Percentiles rank a stretch among this genome's conserved stretches.
Conservation (phyloP, 2,329 filamentous ascomycete species). For the Paramyrothecium roridum region DNA sequence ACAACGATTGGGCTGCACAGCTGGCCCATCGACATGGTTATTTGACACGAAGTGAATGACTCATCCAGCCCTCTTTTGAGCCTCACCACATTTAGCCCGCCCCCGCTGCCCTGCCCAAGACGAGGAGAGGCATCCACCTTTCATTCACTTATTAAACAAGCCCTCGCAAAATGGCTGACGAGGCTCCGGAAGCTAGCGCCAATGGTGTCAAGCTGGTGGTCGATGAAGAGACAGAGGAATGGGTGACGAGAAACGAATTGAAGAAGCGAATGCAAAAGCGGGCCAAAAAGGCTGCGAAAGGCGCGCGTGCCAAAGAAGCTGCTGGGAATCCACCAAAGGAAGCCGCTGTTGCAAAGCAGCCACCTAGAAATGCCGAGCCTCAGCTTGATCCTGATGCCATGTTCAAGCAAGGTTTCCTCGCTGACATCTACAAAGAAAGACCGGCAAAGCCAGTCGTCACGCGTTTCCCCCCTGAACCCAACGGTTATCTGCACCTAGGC, state of each 20-base stretch:
- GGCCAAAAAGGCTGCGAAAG: slow-evolving; percentile 52
- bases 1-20: too few species aligned
- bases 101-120: too few species aligned
- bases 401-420: slow-evolving; percentile 77
- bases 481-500: slow-evolving; percentile 89
- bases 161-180: neutral
- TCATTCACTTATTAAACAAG: too few species aligned
- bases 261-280: slow-evolving; percentile 60
- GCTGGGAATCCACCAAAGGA: slow-evolving; percentile 23
- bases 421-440: slow-evolving; percentile 67
- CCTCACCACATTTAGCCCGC: too few species aligned
- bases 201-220: slow-evolving; percentile 48
- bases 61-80: too few species aligned
- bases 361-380: slow-evolving; percentile 43
- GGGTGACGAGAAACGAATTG: slow-evolving; percentile 61
- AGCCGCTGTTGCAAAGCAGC: slow-evolving; percentile 23
- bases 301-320: slow-evolving; percentile 41
- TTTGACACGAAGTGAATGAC: too few species aligned
- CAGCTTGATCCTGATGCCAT: slow-evolving; percentile 59
- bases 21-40: too few species aligned
- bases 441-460: slow-evolving; percentile 62
- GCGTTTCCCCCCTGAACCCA: slow-evolving; percentile 82
- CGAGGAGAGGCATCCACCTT: too few species aligned
- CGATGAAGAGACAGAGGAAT: slow-evolving; percentile 63
- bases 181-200: neutral